phyloP scores from a whole-genome alignment of 2,329 filamentous ascomycete genomes.

The Chaetomium globosum region DNA sequence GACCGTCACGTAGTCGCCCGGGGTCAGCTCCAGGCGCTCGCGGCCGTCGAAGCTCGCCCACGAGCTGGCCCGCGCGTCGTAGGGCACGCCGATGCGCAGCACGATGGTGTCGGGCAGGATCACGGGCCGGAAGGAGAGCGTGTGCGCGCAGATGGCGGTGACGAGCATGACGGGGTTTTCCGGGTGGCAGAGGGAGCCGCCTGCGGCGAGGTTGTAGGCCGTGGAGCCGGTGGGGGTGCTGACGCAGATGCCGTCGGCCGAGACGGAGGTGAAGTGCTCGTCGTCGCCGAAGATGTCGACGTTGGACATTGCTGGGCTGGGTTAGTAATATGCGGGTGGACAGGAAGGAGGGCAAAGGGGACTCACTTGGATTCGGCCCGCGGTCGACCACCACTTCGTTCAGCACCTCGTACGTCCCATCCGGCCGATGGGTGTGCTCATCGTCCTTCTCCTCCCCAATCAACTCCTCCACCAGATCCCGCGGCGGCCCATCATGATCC shows the following conservation, averaged over 20 bases:
- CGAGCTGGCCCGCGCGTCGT: slow-evolving; percentile 81
- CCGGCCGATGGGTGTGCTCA: slow-evolving; percentile 80
- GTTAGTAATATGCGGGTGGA: slow-evolving; percentile 8
- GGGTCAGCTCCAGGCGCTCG: slow-evolving; percentile 76
- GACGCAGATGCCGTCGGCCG: slow-evolving; percentile 90
- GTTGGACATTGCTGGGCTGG: slow-evolving; percentile 73
- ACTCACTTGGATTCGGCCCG: slow-evolving; percentile 75
- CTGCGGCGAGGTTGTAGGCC: slow-evolving; percentile 92
- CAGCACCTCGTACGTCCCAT: slow-evolving; percentile 83
- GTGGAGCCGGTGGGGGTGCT: slow-evolving; percentile 94
- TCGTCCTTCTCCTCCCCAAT: slow-evolving; percentile 85
- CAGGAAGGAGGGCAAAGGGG: not conserved
- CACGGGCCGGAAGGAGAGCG: slow-evolving; percentile 92
- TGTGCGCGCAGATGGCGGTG: slow-evolving; percentile 92
- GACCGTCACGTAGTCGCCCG: slow-evolving; percentile 83
- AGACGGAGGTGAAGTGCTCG: slow-evolving; percentile 90
- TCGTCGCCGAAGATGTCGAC: slow-evolving; percentile 94
- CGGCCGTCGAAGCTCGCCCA: slow-evolving; percentile 99
- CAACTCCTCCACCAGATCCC: slow-evolving; percentile 85
- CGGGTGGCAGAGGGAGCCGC: slow-evolving; percentile 92
- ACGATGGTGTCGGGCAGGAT: slow-evolving; percentile 96
- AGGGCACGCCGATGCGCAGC: slow-evolving; percentile 88
- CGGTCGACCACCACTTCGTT: slow-evolving; percentile 97
- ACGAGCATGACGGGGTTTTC: slow-evolving; percentile 96
- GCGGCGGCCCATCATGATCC: slow-evolving; percentile 44